phyloP scores from a whole-genome alignment of 2,329 filamentous ascomycete genomes.

The Fusarium circinatum region DNA sequence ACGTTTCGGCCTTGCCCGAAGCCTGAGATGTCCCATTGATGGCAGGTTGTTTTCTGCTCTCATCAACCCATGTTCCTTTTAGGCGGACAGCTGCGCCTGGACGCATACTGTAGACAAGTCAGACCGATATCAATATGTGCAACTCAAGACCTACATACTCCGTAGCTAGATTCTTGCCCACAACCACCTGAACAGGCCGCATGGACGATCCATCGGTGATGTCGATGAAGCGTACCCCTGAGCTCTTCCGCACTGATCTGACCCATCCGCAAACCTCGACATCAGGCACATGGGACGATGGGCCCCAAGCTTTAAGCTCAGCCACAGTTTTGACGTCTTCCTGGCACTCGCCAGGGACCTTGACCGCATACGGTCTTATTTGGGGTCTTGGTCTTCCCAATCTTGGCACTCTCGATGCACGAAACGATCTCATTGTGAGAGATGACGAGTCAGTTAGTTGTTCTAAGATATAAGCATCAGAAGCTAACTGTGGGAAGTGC shows the following conservation, averaged over 20 bases:
- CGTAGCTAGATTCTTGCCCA: slow-evolving; percentile 76
- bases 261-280: slow-evolving; percentile 81
- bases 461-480: not conserved
- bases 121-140: slow-evolving; percentile 41
- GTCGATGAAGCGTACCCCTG: slow-evolving; percentile 83
- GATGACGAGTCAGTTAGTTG: slow-evolving; percentile 17
- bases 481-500: slow-evolving; percentile 9
- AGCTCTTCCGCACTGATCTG: slow-evolving; percentile 86
- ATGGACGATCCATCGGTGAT: slow-evolving; percentile 89
- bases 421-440: slow-evolving; percentile 37
- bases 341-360: slow-evolving; percentile 41
- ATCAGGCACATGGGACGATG: slow-evolving; percentile 55
- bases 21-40: not conserved
- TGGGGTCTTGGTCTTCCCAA: slow-evolving; percentile 4
- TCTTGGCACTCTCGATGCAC: slow-evolving; percentile 19
- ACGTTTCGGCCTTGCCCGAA: slow-evolving; percentile 1
- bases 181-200: slow-evolving; percentile 80
- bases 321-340: slow-evolving; percentile 59
- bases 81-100: slow-evolving; percentile 84
- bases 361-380: slow-evolving; percentile 49
- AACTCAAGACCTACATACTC: slow-evolving; percentile 65
- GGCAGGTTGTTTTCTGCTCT: slow-evolving; percentile 13
- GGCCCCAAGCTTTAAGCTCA: slow-evolving; percentile 65
- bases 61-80: slow-evolving; percentile 74
- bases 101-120: slow-evolving; percentile 68